Conservation (phyloP, 805 yeast genomes). For the Yarrowia alimentaria region DNA sequence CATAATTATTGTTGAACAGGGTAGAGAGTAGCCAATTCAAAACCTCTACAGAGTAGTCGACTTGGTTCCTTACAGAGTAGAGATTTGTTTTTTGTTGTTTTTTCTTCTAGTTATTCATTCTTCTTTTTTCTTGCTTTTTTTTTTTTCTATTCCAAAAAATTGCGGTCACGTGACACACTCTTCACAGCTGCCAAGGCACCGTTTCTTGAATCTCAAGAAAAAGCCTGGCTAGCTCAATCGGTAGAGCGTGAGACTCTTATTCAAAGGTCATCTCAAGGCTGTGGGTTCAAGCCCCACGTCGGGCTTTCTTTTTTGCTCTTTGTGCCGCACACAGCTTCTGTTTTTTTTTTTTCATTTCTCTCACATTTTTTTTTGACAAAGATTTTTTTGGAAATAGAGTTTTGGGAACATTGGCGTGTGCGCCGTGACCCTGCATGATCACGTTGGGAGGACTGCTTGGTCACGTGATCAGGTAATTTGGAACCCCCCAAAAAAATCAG, state of each 20-base stretch:
- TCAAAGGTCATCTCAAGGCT: slow-evolving; percentile 19
- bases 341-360: too few species aligned
- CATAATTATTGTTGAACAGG: too few species aligned
- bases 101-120: too few species aligned
- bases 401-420: too few species aligned
- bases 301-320: slow-evolving; percentile 7
- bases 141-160: neutral
- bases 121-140: neutral
- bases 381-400: neutral
- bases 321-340: slow-evolving; percentile 30
- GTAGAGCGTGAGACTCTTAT: slow-evolving; percentile 28
- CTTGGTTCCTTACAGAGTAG: too few species aligned
- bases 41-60: too few species aligned
- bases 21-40: too few species aligned
- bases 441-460: too few species aligned
- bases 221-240: slow-evolving; percentile 28
- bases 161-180: neutral
- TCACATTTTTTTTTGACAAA: neutral
- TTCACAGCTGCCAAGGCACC: neutral
- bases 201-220: neutral
- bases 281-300: slow-evolving; percentile 28
- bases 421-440: too few species aligned
- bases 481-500: too few species aligned
- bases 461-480: too few species aligned
- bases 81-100: too few species aligned